Base-by-base conservation (phyloP, 2,329 filamentous ascomycete species). In the Chaetomiaceae sp. region DNA sequence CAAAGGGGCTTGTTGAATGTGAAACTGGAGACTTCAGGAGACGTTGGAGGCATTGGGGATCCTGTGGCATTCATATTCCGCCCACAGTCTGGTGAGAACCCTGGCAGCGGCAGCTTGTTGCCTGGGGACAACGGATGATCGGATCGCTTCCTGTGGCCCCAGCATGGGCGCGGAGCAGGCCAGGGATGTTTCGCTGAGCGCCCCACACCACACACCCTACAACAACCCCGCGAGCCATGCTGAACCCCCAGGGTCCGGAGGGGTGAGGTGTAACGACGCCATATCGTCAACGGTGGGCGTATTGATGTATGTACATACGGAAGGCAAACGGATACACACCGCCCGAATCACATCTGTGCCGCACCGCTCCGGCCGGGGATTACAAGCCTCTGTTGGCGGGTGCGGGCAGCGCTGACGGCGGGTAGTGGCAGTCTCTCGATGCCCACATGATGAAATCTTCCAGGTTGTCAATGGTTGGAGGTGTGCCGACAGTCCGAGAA, bases 51-150 rank as follows among this genome's bases (percentile, higher is more conserved):
- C 27, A 13, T 3, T 23, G 38, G 44, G 30, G 9, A n/a, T 14
- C 30, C n/a, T 19, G 38, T 48, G 42, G 25, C 40, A 40, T 53
- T 49, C 41, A 49, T 53, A 49, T 42, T 20, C 46, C 6, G 25
- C 25, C 10, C 25, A n/a, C 30, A 40, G 30, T 3, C 38, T 35
- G 3, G 13, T 12, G 21, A n/a, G 16, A 16, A 23, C 14, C 39
- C 35, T n/a, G 31, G 27, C 40, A 16, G 14, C 20, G 31, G 27
- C 40, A 16, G 14, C 20, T 30, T 21, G 35, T 14, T 19, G 37
- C 40, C 23, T 27, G 43, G 20, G 41, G 19, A 25, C 10, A 31
- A 7, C 48, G 37, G 43, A 43, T 47, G 31, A 47, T 42, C 43
- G 43, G 49, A 40, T 44, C 42, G 10, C 16, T 45, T 23, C 43